phyloP scores from a whole-genome alignment of 2,329 filamentous ascomycete species.

The Diaporthe nobilis region DNA sequence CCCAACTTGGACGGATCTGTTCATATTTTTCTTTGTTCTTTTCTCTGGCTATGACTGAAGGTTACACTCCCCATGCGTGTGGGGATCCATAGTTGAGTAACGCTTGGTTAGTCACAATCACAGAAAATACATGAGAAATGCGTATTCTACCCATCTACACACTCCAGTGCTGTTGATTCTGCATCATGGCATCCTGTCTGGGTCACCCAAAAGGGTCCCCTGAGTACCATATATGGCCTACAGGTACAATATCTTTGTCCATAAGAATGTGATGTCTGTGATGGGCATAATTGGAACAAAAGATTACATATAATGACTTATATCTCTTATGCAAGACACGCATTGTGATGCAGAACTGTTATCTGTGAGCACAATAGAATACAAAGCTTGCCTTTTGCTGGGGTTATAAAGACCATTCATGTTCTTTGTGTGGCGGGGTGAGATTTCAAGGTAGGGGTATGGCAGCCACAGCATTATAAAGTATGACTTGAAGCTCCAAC shows the following conservation, averaged over 20 bases:
- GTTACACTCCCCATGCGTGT: neutral
- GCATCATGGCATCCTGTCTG: no score
- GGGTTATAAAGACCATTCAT: no score
- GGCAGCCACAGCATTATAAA: neutral
- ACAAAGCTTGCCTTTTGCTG: neutral
- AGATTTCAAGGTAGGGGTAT: neutral
- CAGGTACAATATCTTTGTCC: no score
- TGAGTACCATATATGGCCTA: no score
- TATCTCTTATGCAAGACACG: no score
- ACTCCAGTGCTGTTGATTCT: no score
- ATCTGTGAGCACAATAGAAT: neutral
- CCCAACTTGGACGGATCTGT: neutral
- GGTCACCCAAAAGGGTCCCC: no score
- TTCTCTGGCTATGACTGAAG: neutral
- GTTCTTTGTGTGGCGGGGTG: neutral
- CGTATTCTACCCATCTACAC: neutral
- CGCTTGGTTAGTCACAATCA: neutral
- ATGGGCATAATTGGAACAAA: no score
- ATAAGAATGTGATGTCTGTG: no score
- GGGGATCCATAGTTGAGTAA: neutral
- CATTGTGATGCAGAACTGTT: neutral
- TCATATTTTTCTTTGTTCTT: neutral
- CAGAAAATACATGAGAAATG: neutral
- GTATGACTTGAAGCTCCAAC: no score
- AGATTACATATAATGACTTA: no score